Evolutionary conservation across 2,329 filamentous ascomycete species (phyloP).

Genomic region (Alternaria sp.): DNA sequence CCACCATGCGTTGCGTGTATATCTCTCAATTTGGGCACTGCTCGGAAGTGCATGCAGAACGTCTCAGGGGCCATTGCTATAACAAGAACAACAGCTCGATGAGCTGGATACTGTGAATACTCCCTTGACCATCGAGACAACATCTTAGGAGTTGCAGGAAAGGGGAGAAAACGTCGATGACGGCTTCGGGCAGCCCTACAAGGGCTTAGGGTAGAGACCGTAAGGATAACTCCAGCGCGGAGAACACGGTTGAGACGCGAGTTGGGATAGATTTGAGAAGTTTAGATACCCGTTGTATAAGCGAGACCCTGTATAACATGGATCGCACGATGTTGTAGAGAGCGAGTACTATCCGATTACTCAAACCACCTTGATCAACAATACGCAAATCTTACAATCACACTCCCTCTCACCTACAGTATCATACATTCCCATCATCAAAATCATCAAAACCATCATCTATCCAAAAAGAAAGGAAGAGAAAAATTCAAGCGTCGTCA

Average conservation of each 20-base stretch:
- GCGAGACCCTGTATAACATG: neutral
- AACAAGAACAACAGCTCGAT: neutral
- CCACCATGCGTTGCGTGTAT: neutral
- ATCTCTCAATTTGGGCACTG: neutral
- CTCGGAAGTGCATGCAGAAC: neutral
- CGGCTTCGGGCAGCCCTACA: neutral
- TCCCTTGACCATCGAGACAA: neutral
- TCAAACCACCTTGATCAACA: neutral
- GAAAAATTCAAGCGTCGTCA: neutral
- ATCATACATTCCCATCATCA: constrained; percentile 1
- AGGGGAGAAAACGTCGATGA: neutral
- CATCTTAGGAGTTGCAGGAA: neutral
- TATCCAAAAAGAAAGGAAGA: constrained; percentile 5
- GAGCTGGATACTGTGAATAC: neutral
- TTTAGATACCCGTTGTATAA: neutral
- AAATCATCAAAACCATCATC: neutral
- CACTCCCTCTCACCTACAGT: neutral
- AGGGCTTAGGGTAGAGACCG: neutral
- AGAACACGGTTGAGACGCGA: neutral
- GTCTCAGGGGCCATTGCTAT: neutral
- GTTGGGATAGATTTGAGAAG: neutral
- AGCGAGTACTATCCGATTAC: neutral
- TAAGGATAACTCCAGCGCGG: too few relatives aligned
- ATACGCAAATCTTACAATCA: neutral
- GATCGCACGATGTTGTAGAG: neutral